phyloP scores from a whole-genome alignment of 176 grass and related monocot genomes.

The Oryza australiensis region DNA sequence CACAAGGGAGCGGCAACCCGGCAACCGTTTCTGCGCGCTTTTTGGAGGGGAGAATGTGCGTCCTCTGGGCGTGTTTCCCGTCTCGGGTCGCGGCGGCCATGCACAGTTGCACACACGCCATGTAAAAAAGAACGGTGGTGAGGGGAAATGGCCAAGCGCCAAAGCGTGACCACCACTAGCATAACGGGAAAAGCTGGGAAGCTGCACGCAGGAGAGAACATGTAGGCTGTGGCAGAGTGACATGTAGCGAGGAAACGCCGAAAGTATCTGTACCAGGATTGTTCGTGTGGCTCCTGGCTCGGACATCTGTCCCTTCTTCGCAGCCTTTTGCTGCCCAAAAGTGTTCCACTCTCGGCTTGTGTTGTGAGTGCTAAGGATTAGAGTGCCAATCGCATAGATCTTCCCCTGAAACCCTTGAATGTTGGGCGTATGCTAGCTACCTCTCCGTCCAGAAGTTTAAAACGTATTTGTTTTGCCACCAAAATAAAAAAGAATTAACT shows the following conservation, averaged over 20 bases:
- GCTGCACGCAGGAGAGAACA: not conserved
- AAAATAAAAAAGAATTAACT: too few species aligned
- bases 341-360: not conserved
- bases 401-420: not conserved
- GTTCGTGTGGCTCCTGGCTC: not conserved
- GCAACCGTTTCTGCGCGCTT: not conserved
- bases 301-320: constrained; percentile 26
- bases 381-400: not conserved
- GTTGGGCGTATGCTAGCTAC: not conserved
- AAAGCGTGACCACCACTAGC: constrained; percentile 20
- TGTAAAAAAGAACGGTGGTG: constrained; percentile 42
- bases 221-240: constrained; percentile 42
- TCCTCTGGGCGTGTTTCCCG: not conserved
- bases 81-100: not conserved
- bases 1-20: not conserved
- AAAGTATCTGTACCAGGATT: constrained; percentile 29
- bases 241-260: constrained; percentile 42
- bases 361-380: not conserved
- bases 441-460: too few species aligned
- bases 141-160: not conserved
- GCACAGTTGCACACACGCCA: too few species aligned
- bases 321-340: not conserved
- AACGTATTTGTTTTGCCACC: too few species aligned
- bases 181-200: not conserved
- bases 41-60: not conserved